Conservation (phyloP, 2,329 filamentous ascomycete genomes). For the Neocatenulostroma microsporum region DNA sequence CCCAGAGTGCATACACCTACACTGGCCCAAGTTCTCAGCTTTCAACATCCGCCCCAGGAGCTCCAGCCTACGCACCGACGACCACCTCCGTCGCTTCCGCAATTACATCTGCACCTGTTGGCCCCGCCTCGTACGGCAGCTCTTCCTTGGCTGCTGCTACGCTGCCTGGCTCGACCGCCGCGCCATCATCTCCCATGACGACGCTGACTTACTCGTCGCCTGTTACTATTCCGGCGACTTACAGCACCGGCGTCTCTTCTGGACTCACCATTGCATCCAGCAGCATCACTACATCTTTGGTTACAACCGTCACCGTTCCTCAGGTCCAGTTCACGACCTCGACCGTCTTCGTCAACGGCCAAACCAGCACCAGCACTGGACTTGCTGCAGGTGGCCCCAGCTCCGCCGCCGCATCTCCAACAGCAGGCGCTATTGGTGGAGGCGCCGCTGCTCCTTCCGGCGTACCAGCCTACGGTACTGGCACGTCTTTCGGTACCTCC, state of each 20-base stretch:
- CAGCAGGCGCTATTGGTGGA: conserved; percentile 7
- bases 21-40: no score
- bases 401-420: conserved; percentile 4
- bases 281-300: conserved; percentile 25
- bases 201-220: conserved; percentile 35
- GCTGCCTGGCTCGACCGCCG: conserved; percentile 15
- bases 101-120: no score
- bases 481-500: conserved; percentile 14
- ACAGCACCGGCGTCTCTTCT: conserved; percentile 27
- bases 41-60: conserved; percentile 5
- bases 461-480: conserved; percentile 5
- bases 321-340: conserved; percentile 38
- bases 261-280: conserved; percentile 27
- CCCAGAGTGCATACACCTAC: neutral
- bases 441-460: conserved; percentile 2
- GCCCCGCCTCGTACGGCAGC: conserved; percentile 12
- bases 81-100: neutral
- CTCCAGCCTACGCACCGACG: conserved; percentile 28
- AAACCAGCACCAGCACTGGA: conserved; percentile 16
- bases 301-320: conserved; percentile 40
- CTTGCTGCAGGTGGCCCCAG: conserved; percentile 13
- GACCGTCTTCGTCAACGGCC: conserved; percentile 23
- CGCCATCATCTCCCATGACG: conserved; percentile 26
- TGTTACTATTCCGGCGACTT: conserved; percentile 30
- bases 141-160: conserved; percentile 16